Evolutionary conservation across 495 filamentous ascomycete species (phyloP).

Genomic region (Polyplosphaeria fusca): DNA sequence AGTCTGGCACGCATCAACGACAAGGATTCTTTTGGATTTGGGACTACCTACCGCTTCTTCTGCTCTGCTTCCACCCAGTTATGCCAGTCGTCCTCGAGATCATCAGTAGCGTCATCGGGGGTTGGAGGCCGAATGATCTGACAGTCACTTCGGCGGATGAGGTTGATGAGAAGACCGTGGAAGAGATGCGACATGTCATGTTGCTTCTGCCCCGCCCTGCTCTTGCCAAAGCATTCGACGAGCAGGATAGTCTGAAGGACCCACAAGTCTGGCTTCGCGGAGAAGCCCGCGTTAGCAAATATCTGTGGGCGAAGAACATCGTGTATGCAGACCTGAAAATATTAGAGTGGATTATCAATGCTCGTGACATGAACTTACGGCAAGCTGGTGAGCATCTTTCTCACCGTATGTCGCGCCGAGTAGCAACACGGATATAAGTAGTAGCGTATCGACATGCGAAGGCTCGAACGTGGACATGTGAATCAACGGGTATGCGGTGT

Average conservation of each 20-base stretch:
- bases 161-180: constrained; percentile 57
- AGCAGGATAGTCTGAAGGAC: constrained; percentile 54
- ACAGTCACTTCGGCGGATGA: constrained; percentile 55
- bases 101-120: constrained; percentile 29
- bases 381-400: constrained; percentile 54
- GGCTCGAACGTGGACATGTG: constrained; percentile 54
- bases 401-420: constrained; percentile 55
- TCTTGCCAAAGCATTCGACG: constrained; percentile 60
- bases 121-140: constrained; percentile 43
- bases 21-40: background rate
- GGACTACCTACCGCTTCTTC: constrained; percentile 50
- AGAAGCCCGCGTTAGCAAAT: constrained; percentile 31
- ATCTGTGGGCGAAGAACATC: constrained; percentile 32
- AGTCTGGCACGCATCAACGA: constrained; percentile 38
- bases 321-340: constrained; percentile 28
- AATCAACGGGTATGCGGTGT: constrained; percentile 54
- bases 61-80: constrained; percentile 53
- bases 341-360: background rate
- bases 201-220: constrained; percentile 53
- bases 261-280: constrained; percentile 26
- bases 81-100: constrained; percentile 47
- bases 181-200: constrained; percentile 56
- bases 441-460: constrained; percentile 44
- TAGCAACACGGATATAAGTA: constrained; percentile 51
- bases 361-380: constrained; percentile 46